Evolutionary conservation across 257 asterid species (phyloP).

Genomic region (Capsicum baccatum): DNA sequence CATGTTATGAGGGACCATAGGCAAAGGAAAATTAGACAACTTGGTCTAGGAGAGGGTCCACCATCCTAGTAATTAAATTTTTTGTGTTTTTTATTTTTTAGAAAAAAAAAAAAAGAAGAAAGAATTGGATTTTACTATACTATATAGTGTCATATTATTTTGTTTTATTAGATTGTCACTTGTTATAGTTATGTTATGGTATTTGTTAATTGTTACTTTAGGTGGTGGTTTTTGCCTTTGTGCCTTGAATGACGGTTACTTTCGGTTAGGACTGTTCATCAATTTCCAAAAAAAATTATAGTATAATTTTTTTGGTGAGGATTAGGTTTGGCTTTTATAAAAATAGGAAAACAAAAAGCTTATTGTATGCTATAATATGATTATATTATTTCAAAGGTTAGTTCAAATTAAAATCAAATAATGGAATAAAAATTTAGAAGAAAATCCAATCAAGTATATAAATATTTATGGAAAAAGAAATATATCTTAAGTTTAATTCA

Average conservation of each 20-base stretch:
- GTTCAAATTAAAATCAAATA: not conserved
- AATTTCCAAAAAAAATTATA: not conserved
- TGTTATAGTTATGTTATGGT: slow-evolving; percentile 19
- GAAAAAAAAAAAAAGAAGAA: no score
- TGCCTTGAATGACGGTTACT: slow-evolving; percentile 42
- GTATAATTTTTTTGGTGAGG: not conserved
- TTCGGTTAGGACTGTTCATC: slow-evolving; percentile 40
- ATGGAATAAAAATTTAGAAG: not conserved
- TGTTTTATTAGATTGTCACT: slow-evolving; percentile 20
- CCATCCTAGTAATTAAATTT: not conserved
- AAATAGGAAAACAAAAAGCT: not conserved
- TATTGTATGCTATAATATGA: not conserved
- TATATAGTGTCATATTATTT: not conserved
- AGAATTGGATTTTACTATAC: not conserved
- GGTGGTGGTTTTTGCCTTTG: slow-evolving; percentile 27
- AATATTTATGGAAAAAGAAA: no score
- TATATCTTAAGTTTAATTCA: no score
- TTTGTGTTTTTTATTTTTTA: no score
- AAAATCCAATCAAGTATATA: not conserved
- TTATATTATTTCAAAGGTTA: not conserved
- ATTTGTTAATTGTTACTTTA: slow-evolving; percentile 15
- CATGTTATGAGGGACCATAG: slow-evolving; percentile 77
- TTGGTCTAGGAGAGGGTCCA: slow-evolving; percentile 45
- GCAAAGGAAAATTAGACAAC: slow-evolving; percentile 70
- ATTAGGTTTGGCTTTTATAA: not conserved